Evolutionary conservation across 202 grass and related monocot species (phyloP).

Genomic region (Hordeum pubiflorum): DNA sequence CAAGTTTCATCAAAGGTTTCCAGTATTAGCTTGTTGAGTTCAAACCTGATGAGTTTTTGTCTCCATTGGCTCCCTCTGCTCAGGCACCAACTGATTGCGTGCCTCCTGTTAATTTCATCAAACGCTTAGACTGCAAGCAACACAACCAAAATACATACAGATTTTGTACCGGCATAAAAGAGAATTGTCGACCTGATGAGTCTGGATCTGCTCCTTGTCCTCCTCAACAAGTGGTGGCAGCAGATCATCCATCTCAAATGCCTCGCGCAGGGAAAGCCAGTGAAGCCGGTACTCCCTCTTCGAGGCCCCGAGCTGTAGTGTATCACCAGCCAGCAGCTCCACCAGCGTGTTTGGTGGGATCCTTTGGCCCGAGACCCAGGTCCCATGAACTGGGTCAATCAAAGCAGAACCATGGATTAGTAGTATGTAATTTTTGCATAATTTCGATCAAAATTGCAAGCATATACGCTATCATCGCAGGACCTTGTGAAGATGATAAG

Average conservation of each 20-base stretch:
- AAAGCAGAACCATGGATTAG: neutral
- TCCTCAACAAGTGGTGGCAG: conserved; percentile 60
- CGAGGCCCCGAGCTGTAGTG: conserved; percentile 56
- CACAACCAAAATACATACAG: neutral
- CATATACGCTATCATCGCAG: neutral
- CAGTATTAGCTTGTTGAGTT: neutral
- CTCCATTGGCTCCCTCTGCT: neutral
- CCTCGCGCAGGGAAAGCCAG: conserved; percentile 58
- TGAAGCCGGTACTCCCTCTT: conserved; percentile 74
- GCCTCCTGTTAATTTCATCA: conserved; percentile 31
- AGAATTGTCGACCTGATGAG: conserved; percentile 34
- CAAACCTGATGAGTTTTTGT: conserved; percentile 14
- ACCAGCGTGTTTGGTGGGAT: conserved; percentile 52
- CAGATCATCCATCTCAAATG: conserved; percentile 60
- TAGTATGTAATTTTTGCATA: neutral
- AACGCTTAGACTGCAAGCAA: conserved; percentile 1
- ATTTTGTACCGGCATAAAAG: neutral
- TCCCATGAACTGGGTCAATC: conserved; percentile 67
- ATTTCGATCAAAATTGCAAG: neutral
- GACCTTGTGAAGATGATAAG: neutral
- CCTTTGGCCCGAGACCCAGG: conserved; percentile 67
- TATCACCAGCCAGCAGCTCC: conserved; percentile 53
- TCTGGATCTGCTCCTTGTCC: conserved; percentile 42
- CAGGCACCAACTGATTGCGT: conserved; percentile 3
- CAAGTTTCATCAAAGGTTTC: neutral